A percentile compares a stretch with the other conserved stretches of the same genome.
Evolutionary conservation across 805 yeast genomes (phyloP).

Genomic region (Wickerhamiella cacticola): DNA sequence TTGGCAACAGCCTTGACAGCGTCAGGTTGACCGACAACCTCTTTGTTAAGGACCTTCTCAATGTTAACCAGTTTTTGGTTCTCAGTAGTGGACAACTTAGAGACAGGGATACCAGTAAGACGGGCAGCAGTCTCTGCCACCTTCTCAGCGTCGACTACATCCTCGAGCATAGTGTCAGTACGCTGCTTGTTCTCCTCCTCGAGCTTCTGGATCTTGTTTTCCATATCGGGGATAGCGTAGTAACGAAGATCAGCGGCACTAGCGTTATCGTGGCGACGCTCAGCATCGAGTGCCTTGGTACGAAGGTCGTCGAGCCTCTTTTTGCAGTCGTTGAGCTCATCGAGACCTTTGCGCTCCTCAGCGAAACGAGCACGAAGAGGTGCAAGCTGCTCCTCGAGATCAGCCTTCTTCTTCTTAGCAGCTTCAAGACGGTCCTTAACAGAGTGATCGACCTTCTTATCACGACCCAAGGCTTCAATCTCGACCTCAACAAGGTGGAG

Average conservation of each 20-base stretch:
- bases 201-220: constrained; percentile 57
- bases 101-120: constrained; percentile 92
- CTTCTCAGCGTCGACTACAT: constrained; percentile 82
- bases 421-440: constrained; percentile 75
- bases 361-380: constrained; percentile 79
- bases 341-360: constrained; percentile 83
- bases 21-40: constrained; percentile 89
- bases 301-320: constrained; percentile 86
- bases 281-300: constrained; percentile 89
- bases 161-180: constrained; percentile 60
- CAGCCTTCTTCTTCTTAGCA: constrained; percentile 70
- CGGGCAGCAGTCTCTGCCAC: constrained; percentile 96
- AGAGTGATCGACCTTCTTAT: constrained; percentile 66
- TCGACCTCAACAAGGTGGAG: constrained; percentile 86
- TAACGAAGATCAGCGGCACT: constrained; percentile 93
- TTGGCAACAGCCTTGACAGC: constrained; percentile 95
- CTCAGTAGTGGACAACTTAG: constrained; percentile 89
- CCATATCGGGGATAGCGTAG: constrained; percentile 91
- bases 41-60: constrained; percentile 73
- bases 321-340: constrained; percentile 78
- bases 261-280: constrained; percentile 88
- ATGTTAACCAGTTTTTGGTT: constrained; percentile 84
- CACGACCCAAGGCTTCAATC: constrained; percentile 93
- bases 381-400: constrained; percentile 67
- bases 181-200: constrained; percentile 66